A percentile compares a stretch with the other conserved stretches of the same genome.
Evolutionary conservation across 23 red algal genomes (phyloP).

Genomic region (Pyropia yezoensis): DNA sequence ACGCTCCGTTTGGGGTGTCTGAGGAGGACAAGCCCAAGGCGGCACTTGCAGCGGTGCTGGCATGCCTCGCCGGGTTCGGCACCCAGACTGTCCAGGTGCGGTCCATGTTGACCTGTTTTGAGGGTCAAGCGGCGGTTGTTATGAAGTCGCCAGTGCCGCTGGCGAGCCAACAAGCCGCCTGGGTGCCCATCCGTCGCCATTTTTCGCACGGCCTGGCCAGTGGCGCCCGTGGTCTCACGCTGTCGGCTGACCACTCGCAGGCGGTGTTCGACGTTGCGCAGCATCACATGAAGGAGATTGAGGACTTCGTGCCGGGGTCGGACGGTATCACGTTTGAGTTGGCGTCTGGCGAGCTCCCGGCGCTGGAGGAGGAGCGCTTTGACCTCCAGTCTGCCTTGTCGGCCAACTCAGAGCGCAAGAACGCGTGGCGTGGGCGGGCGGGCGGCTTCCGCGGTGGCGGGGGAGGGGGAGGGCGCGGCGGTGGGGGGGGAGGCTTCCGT

Average conservation of each 20-base stretch:
- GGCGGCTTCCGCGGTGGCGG: no score
- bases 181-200: conserved; percentile 5
- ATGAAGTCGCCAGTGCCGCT: conserved; percentile 3
- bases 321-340: not conserved
- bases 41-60: conserved; percentile 39
- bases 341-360: conserved; percentile 15
- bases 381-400: conserved; percentile 21
- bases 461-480: no score
- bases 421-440: no score
- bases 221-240: not conserved
- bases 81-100: conserved; percentile 15
- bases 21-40: conserved; percentile 26
- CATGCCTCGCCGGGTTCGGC: conserved; percentile 49
- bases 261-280: conserved; percentile 47
- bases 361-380: conserved; percentile 37
- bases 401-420: no score
- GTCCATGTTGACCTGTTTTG: conserved; percentile 42
- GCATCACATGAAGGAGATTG: conserved; percentile 14
- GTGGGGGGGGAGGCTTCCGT: no score
- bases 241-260: conserved; percentile 25
- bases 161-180: conserved; percentile 3
- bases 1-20: not conserved
- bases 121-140: conserved; percentile 29
- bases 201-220: conserved; percentile 7
- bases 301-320: not conserved